phyloP scores from a whole-genome alignment of 1,284 basidiomycete species.

The Sphaerobolus stellatus region DNA sequence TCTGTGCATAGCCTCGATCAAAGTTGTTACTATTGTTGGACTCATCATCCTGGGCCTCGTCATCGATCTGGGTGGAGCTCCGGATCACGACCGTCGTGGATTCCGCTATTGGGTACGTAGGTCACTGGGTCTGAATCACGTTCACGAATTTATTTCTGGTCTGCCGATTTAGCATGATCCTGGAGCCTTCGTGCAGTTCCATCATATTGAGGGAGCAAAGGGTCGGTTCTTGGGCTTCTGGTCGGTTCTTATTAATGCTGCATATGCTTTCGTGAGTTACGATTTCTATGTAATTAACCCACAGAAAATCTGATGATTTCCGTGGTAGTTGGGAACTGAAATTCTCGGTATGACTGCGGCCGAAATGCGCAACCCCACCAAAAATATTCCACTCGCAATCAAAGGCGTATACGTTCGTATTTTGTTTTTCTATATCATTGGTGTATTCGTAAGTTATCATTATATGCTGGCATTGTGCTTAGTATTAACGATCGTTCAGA shows the following conservation, averaged over 20 bases:
- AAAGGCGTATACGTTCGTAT: slow-evolving; percentile 56
- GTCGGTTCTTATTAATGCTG: slow-evolving; percentile 47
- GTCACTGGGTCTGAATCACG: slow-evolving; percentile 41
- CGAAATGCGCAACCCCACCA: slow-evolving; percentile 54
- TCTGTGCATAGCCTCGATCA: slow-evolving; percentile 36
- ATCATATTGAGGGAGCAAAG: slow-evolving; percentile 2
- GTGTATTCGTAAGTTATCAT: slow-evolving; percentile 56
- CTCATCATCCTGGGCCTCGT: slow-evolving; percentile 58
- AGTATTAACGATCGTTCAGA: slow-evolving; percentile 4
- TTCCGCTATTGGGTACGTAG: slow-evolving; percentile 55
- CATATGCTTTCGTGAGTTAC: slow-evolving; percentile 42
- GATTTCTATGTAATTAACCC: too few relatives aligned
- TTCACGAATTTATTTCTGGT: slow-evolving; percentile 38
- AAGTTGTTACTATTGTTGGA: slow-evolving; percentile 56
- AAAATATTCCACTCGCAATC: slow-evolving; percentile 57
- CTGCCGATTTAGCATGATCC: background rate
- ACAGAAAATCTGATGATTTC: too few relatives aligned
- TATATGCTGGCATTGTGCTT: background rate
- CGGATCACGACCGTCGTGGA: slow-evolving; percentile 58
- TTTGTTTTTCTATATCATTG: slow-evolving; percentile 69
- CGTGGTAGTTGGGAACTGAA: slow-evolving; percentile 5
- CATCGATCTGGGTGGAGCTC: slow-evolving; percentile 68
- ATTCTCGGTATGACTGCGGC: slow-evolving; percentile 40
- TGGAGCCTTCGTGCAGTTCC: background rate
- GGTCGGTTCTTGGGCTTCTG: slow-evolving; percentile 57